Conservation (phyloP, 164 flowering plant species). For the Pachysandra terminalis region DNA sequence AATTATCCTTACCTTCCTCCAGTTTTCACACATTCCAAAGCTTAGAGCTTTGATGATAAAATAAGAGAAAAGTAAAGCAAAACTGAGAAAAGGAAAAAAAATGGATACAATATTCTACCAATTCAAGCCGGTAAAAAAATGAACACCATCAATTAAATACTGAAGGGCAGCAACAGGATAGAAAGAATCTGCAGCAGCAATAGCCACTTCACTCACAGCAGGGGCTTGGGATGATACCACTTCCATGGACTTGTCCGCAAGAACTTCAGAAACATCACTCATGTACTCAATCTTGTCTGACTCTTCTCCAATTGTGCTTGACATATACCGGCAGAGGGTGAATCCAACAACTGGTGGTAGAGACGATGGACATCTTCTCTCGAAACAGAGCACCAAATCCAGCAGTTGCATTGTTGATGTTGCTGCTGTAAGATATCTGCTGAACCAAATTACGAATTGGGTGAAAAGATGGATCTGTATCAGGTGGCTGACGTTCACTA, state of each 20-base stretch:
- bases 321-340: conserved; percentile 39
- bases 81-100: not conserved
- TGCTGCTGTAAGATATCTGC: conserved; percentile 17
- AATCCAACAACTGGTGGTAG: conserved; percentile 19
- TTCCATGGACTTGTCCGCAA: conserved; percentile 44
- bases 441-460: conserved; percentile 9
- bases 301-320: conserved; percentile 50
- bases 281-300: conserved; percentile 42
- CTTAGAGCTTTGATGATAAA: not conserved
- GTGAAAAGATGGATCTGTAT: conserved; percentile 13
- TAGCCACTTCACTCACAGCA: conserved; percentile 68
- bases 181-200: conserved; percentile 85
- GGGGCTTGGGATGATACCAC: conserved; percentile 46
- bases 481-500: conserved; percentile 13
- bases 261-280: conserved; percentile 49
- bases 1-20: too few relatives aligned
- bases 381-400: conserved; percentile 26
- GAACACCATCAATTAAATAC: conserved; percentile 71
- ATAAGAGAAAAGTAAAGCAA: not conserved
- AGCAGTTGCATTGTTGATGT: conserved; percentile 11
- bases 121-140: conserved; percentile 58
- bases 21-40: too few relatives aligned
- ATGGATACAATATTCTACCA: conserved; percentile 46
- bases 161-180: conserved; percentile 73
- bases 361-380: conserved; percentile 17